Percentiles rank a stretch among this genome's conserved stretches.
Conservation (phyloP, 345 rosid genomes). For the Diplotaxis tenuifolia region DNA sequence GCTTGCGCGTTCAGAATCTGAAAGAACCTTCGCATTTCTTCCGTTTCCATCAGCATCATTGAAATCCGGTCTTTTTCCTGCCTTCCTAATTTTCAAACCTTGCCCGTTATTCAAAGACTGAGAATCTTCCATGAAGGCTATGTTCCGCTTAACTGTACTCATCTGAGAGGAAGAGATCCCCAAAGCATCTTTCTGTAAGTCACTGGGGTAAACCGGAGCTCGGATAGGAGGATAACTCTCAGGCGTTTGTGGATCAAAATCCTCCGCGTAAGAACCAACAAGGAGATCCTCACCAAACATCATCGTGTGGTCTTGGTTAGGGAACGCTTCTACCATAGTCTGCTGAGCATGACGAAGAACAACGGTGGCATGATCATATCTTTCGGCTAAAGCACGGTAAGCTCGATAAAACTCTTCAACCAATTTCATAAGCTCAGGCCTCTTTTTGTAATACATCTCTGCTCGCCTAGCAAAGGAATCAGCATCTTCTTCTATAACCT, state of each 20-base stretch:
- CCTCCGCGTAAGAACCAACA: constrained; percentile 36
- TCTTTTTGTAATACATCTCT: constrained; percentile 97
- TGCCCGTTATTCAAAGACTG: constrained; percentile 46
- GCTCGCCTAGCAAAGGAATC: constrained; percentile 99
- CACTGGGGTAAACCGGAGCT: constrained; percentile 54
- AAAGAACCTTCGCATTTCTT: constrained; percentile 42
- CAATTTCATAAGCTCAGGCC: constrained; percentile 96
- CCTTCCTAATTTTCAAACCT: constrained; percentile 52
- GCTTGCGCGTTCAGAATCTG: constrained; percentile 58
- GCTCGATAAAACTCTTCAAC: constrained; percentile 99
- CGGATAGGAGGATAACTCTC: constrained; percentile 51
- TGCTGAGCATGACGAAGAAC: constrained; percentile 87
- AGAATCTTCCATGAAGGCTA: constrained; percentile 63
- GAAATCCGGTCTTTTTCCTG: constrained; percentile 75
- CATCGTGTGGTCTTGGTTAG: constrained; percentile 69
- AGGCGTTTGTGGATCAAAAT: constrained; percentile 73
- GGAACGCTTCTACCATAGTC: constrained; percentile 93
- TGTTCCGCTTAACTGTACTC: constrained; percentile 52
- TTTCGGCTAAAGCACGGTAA: constrained; percentile 95
- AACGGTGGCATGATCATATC: constrained; percentile 96
- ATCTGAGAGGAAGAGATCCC: constrained; percentile 49
- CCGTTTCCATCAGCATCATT: constrained; percentile 51
- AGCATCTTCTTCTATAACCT: constrained; percentile 96
- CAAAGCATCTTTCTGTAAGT: constrained; percentile 59
- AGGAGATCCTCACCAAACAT: constrained; percentile 68